phyloP scores from a whole-genome alignment of 441 rosid species.

The Sinapis alba region DNA sequence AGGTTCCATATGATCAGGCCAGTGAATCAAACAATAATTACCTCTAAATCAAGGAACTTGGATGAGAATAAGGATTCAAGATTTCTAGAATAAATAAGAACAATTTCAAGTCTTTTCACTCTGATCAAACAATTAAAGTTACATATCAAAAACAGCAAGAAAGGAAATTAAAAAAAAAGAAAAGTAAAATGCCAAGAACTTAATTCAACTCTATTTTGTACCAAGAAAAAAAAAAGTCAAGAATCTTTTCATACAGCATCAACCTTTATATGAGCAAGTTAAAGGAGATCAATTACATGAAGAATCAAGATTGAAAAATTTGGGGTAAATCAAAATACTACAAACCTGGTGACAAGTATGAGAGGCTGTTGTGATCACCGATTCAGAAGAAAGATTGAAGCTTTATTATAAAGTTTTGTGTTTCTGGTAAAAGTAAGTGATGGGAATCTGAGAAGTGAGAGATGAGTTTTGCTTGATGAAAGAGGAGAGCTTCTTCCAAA shows the following conservation, averaged over 20 bases:
- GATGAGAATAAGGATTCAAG: not conserved
- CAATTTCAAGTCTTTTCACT: not conserved
- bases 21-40: conserved; percentile 2
- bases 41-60: not conserved
- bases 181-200: not conserved
- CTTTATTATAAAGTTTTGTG: not conserved
- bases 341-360: conserved; percentile 24
- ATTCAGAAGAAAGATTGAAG: conserved; percentile 1
- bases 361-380: conserved; percentile 9
- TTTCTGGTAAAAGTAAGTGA: conserved; percentile 8
- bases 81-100: not conserved
- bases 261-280: not conserved
- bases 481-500: conserved; percentile 1
- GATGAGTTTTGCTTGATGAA: conserved; percentile 14
- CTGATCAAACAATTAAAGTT: not conserved
- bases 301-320: not conserved
- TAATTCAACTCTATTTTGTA: not conserved
- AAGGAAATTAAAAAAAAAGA: not conserved
- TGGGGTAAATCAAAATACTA: not conserved
- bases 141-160: not conserved
- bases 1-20: not conserved
- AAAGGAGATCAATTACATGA: not conserved
- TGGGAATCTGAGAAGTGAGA: conserved; percentile 27
- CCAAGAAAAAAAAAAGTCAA: not conserved
- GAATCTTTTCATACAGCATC: conserved; percentile 4